Evolutionary conservation across 331 rosid species (phyloP), one percentile per base, ranked within the genome.

Genomic region (Quercus tomentella): DNA sequence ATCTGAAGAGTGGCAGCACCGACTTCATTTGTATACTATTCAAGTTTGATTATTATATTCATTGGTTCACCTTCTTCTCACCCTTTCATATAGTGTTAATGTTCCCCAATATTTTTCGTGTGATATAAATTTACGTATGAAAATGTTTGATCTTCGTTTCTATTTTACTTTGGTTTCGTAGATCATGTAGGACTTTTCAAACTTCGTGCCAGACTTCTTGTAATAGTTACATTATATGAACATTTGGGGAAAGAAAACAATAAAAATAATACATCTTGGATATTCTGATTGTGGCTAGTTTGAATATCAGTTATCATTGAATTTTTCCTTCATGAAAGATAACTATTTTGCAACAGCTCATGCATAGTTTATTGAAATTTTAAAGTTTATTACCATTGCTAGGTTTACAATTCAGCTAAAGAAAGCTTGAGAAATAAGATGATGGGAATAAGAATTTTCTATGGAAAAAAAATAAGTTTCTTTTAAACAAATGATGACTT

Each of bases 41-140:
- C 37, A 6, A 61, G 43, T 57, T 77, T 41, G 63, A 33, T 62
- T 33, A 52, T 41, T 63, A 57, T 77, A 66, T 77, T 21, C 62
- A 43, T 81, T 76, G 55, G 56, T 77, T 58, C 41, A 12, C 33
- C 51, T 4, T 5, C 9, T 58, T 66, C 2, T 56, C 56, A 15
- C 71, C 75, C 41, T 12, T 28, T 71, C 72, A 67, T 33, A 70
- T 62, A 70, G 60, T 81, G 56, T 23, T 31, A 70, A 2, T 76
- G 20, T 52, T 9, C 45, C 62, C 22, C 17, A 51, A 52, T 31
- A 26, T 23, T 22, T 37, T 23, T 18, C 31, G 67, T 72, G 74
- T 31, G 66, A 56, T 56, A 51, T 31, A 49, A 49, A 49, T 49
- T 49, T 49, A 49, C 17, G 0, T 14, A 62, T 22, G 15, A n/a